These are phyloP conservation scores for Sugiyamaella castrensis DNA, from an alignment of 1,139 yeast genomes.

Conservation along the genomic window DNA sequence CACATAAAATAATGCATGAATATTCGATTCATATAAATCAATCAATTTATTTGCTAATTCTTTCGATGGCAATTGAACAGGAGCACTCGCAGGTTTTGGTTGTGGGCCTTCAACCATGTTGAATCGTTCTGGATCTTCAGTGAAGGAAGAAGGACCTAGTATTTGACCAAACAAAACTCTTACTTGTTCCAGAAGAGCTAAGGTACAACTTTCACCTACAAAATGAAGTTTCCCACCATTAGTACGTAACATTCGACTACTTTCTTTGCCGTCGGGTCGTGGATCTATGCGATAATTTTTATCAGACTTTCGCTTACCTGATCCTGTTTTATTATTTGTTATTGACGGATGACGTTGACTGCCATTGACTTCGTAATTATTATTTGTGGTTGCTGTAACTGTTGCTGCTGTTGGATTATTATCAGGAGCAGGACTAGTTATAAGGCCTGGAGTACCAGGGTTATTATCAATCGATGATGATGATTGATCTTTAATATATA, in stretches of 20 bases:
- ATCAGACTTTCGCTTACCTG: not conserved
- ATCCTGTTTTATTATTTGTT: not conserved
- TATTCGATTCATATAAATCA: constrained; percentile 37
- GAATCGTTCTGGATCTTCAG: constrained; percentile 41
- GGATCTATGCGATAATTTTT: constrained; percentile 6
- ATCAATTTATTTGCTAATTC: constrained; percentile 35
- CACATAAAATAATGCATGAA: constrained; percentile 41
- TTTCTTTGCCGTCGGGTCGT: constrained; percentile 10
- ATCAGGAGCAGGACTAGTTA: not conserved
- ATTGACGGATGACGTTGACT: not conserved
- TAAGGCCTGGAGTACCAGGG: not conserved
- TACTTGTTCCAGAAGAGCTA: constrained; percentile 37
- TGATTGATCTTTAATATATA: constrained; percentile 3
- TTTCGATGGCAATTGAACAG: constrained; percentile 37
- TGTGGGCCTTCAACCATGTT: constrained; percentile 38
- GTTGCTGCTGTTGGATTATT: not conserved
- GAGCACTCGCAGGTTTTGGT: constrained; percentile 24
- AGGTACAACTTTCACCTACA: constrained; percentile 40
- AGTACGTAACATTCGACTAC: constrained; percentile 12
- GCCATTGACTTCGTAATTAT: not conserved
- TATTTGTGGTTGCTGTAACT: not conserved
- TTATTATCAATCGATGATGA: not conserved
- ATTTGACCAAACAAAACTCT: constrained; percentile 34
- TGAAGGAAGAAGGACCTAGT: constrained; percentile 36
- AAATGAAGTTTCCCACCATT: constrained; percentile 26